Percentiles rank a stretch among this genome's conserved stretches.
phyloP scores from a whole-genome alignment of 345 rosid species.

The Mangifera indica region DNA sequence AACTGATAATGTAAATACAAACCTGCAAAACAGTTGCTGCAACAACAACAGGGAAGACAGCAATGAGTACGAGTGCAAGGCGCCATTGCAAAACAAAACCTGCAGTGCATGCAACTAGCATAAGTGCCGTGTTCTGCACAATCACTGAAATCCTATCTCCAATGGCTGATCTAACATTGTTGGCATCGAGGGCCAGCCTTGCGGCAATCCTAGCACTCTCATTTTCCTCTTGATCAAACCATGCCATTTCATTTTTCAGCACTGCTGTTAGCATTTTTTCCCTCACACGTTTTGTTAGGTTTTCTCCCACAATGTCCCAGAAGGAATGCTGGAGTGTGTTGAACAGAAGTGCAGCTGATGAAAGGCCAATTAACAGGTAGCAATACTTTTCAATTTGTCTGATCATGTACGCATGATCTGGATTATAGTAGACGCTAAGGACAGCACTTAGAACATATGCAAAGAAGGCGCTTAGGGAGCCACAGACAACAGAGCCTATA shows the following conservation, averaged over 20 bases:
- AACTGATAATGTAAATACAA: conserved; percentile 21
- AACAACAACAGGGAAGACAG: conserved; percentile 94
- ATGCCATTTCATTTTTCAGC: conserved; percentile 91
- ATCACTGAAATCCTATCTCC: conserved; percentile 95
- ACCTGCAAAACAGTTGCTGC: conserved; percentile 99
- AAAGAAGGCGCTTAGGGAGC: conserved; percentile 92
- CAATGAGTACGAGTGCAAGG: conserved; percentile 89
- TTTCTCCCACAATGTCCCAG: conserved; percentile 98
- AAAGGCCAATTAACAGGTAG: conserved; percentile 85
- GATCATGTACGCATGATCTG: conserved; percentile 79
- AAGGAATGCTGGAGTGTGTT: conserved; percentile 94
- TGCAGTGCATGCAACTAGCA: conserved; percentile 97
- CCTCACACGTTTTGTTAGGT: conserved; percentile 91
- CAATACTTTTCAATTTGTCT: conserved; percentile 84
- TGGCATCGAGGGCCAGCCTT: conserved; percentile 91
- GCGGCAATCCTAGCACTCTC: conserved; percentile 92
- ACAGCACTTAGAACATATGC: conserved; percentile 96
- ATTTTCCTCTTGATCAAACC: conserved; percentile 98
- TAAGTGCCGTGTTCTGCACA: conserved; percentile 89
- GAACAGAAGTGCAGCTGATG: conserved; percentile 89
- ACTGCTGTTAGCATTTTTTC: conserved; percentile 90
- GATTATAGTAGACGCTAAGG: conserved; percentile 85
- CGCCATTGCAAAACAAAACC: conserved; percentile 99
- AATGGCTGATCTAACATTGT: conserved; percentile 94
- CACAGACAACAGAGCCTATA: conserved; percentile 82